phyloP scores from a whole-genome alignment of 352 stramenopile species.

The Aphanomyces astaci region DNA sequence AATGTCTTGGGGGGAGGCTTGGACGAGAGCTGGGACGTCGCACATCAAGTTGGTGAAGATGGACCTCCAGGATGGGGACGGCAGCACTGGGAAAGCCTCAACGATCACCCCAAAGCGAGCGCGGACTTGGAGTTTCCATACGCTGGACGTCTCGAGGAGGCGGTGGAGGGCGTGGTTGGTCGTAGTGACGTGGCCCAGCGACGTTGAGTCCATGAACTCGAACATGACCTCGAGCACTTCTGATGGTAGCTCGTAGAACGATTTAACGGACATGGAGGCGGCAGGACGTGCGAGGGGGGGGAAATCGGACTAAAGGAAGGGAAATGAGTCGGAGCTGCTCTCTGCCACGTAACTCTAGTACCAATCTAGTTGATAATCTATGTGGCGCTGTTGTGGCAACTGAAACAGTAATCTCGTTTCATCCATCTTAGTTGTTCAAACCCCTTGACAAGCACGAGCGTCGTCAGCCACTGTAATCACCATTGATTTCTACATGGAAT shows the following conservation, averaged over 20 bases:
- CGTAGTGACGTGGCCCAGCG: neutral
- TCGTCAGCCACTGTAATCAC: no score
- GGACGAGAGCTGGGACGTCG: neutral
- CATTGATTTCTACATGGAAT: no score
- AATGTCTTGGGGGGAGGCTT: neutral
- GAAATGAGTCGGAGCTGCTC: neutral
- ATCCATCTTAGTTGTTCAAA: no score
- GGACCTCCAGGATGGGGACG: neutral
- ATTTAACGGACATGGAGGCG: neutral
- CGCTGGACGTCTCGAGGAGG: neutral
- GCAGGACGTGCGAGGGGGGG: neutral
- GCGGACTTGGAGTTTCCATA: neutral
- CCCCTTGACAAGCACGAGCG: no score
- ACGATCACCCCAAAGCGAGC: neutral
- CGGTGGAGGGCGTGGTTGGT: neutral
- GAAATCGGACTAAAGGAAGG: no score
- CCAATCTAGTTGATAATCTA: no score
- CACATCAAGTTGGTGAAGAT: conserved; percentile 1
- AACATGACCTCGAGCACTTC: neutral
- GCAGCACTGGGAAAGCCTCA: neutral
- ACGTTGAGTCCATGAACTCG: neutral
- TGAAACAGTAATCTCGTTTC: no score
- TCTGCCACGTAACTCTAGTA: no score
- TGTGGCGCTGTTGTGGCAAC: no score
- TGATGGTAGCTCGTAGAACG: neutral